A percentile compares a stretch with the other conserved stretches of the same genome.
phyloP scores from a whole-genome alignment of 2,329 filamentous ascomycete species.

The Fusarium sp. region DNA sequence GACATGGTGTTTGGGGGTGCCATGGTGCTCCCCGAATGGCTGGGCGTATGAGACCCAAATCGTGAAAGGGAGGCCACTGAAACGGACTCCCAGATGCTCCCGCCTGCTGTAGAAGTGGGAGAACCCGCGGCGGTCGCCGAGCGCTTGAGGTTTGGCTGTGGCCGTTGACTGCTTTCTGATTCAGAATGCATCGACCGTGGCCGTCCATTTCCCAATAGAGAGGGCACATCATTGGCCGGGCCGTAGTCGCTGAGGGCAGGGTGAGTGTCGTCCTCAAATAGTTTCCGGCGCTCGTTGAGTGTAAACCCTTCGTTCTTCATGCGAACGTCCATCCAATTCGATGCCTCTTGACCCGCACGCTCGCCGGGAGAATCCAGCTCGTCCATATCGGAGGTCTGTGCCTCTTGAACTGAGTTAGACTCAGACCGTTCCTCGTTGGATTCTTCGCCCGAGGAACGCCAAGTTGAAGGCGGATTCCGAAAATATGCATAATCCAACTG shows the following conservation, averaged over 20 bases:
- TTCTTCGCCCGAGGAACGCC: neutral
- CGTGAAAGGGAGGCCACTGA: conserved; percentile 14
- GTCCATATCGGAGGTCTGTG: neutral
- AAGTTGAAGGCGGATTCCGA: neutral
- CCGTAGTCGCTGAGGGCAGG: conserved; percentile 35
- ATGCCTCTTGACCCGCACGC: conserved; percentile 12
- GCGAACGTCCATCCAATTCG: conserved; percentile 26
- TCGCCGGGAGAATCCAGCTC: conserved; percentile 4
- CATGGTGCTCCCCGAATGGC: neutral
- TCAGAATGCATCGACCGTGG: neutral
- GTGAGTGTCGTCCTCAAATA: conserved; percentile 26
- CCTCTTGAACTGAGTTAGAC: neutral
- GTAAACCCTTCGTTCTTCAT: conserved; percentile 24
- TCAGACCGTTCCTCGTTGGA: neutral
- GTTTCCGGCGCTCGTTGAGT: conserved; percentile 13
- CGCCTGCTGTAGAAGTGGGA: neutral
- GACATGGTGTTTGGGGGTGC: neutral
- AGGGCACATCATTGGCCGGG: neutral
- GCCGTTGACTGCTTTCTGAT: neutral
- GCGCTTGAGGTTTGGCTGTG: neutral
- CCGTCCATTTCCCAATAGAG: neutral
- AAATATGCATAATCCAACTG: neutral
- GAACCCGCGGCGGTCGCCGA: neutral
- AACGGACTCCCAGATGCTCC: conserved; percentile 23
- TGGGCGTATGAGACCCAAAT: neutral